phyloP scores from a whole-genome alignment of 2,329 filamentous ascomycete genomes.

The Fusarium bulbicola region DNA sequence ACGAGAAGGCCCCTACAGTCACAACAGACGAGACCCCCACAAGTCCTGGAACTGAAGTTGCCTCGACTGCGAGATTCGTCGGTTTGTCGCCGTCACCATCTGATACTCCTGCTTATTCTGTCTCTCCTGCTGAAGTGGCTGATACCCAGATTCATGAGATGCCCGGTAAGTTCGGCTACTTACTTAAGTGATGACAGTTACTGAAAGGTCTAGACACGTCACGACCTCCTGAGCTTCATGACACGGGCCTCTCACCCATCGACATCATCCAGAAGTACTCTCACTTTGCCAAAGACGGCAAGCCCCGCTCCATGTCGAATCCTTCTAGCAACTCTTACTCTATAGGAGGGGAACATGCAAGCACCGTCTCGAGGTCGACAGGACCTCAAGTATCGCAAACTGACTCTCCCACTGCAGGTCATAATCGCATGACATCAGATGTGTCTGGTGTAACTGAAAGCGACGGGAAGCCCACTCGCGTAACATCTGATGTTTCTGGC shows the following conservation, averaged over 20 bases:
- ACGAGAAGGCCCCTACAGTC: slow-evolving; percentile 55
- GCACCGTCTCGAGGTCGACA: slow-evolving; percentile 44
- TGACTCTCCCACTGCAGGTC: slow-evolving; percentile 19
- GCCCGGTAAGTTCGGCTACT: slow-evolving; percentile 49
- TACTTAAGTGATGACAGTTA: background rate
- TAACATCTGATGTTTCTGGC: slow-evolving; percentile 39
- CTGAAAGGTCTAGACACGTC: slow-evolving; percentile 52
- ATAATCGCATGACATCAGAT: slow-evolving; percentile 33
- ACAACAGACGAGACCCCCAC: slow-evolving; percentile 55
- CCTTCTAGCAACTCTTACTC: slow-evolving; percentile 42
- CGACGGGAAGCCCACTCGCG: slow-evolving; percentile 10
- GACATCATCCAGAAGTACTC: slow-evolving; percentile 52
- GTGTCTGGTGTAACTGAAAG: slow-evolving; percentile 30
- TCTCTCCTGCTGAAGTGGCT: slow-evolving; percentile 51
- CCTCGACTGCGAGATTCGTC: slow-evolving; percentile 28
- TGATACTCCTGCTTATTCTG: slow-evolving; percentile 14
- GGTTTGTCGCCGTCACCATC: slow-evolving; percentile 24
- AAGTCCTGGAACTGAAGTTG: slow-evolving; percentile 53
- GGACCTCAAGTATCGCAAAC: slow-evolving; percentile 16
- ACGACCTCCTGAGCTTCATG: slow-evolving; percentile 55
- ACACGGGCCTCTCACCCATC: slow-evolving; percentile 51
- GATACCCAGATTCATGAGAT: slow-evolving; percentile 58
- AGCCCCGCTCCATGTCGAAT: slow-evolving; percentile 27
- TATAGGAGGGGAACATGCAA: slow-evolving; percentile 34
- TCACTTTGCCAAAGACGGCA: slow-evolving; percentile 27